phyloP scores from a whole-genome alignment of 2,329 filamentous ascomycete species.

The Exophiala sp. region DNA sequence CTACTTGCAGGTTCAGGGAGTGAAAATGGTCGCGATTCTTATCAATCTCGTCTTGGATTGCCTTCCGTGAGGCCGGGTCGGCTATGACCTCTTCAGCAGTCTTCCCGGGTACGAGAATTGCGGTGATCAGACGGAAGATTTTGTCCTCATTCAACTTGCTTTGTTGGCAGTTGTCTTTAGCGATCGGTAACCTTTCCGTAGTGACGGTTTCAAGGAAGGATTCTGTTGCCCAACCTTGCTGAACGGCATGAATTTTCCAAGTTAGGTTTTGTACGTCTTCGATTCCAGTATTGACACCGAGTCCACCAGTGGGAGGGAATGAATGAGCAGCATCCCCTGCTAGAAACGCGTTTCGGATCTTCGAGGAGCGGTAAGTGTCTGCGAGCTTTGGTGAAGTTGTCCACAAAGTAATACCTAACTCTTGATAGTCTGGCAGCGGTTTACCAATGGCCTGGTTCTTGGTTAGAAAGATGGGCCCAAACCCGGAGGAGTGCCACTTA shows the following conservation, averaged over 20 bases:
- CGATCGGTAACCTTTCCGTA: constrained; percentile 37
- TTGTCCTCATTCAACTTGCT: constrained; percentile 44
- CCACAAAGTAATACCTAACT: constrained; percentile 9
- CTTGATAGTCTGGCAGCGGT: background rate
- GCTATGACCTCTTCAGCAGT: background rate
- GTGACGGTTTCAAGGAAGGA: constrained; percentile 36
- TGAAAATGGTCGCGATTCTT: constrained; percentile 43
- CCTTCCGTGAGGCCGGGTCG: constrained; percentile 32
- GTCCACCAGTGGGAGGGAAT: constrained; percentile 54
- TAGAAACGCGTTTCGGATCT: constrained; percentile 37
- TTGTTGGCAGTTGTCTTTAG: constrained; percentile 39
- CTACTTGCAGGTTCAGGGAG: constrained; percentile 27
- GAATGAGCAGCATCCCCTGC: constrained; percentile 58
- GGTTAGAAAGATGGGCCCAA: background rate
- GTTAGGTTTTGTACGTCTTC: constrained; percentile 54
- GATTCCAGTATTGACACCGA: constrained; percentile 58
- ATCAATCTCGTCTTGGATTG: constrained; percentile 35
- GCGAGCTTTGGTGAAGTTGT: constrained; percentile 7
- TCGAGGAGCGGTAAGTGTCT: constrained; percentile 1
- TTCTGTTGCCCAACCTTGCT: constrained; percentile 30
- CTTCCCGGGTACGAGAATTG: constrained; percentile 1
- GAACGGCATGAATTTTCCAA: constrained; percentile 39
- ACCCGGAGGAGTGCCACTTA: background rate
- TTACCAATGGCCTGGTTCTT: background rate
- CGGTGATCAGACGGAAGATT: constrained; percentile 40